phyloP scores from a whole-genome alignment of 75 land plant species.

The Adiantum capillusveneris region DNA sequence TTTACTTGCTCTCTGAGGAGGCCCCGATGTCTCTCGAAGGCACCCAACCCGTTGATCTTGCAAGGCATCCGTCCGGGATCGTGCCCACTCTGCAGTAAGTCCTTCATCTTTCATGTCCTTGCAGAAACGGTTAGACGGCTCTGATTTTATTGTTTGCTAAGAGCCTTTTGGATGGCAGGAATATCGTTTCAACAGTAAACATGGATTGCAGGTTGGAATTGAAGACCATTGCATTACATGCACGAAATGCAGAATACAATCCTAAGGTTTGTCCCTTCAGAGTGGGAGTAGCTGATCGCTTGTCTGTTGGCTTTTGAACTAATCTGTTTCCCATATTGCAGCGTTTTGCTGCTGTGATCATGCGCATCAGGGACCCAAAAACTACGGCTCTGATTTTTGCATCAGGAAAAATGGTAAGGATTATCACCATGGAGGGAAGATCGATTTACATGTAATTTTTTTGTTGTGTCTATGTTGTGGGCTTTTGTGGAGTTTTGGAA shows the following conservation, averaged over 20 bases:
- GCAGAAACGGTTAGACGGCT: background rate
- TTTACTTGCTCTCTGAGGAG: too few relatives aligned
- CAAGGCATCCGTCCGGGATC: constrained; percentile 90
- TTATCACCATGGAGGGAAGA: too few relatives aligned
- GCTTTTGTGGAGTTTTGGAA: background rate
- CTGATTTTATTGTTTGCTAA: too few relatives aligned
- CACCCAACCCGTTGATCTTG: constrained; percentile 73
- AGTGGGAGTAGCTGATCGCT: too few relatives aligned
- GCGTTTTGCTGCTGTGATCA: constrained; percentile 56
- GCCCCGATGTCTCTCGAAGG: constrained; percentile 31
- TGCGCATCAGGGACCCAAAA: constrained; percentile 52
- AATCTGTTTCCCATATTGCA: constrained; percentile 9
- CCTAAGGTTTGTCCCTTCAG: constrained; percentile 52
- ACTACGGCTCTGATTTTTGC: constrained; percentile 49
- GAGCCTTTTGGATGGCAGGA: constrained; percentile 26
- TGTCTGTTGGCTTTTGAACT: background rate
- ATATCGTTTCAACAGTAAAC: constrained; percentile 88
- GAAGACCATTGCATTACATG: constrained; percentile 71
- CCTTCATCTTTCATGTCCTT: background rate
- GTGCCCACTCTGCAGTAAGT: constrained; percentile 90
- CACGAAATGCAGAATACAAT: constrained; percentile 92
- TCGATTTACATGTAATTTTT: too few relatives aligned
- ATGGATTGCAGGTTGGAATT: constrained; percentile 80
- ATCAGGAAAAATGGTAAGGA: constrained; percentile 45
- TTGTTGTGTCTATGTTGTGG: too few relatives aligned